These are phyloP conservation scores for Thelonectria blattea DNA, from an alignment of 2,329 filamentous ascomycete genomes.

Conservation along the genomic window DNA sequence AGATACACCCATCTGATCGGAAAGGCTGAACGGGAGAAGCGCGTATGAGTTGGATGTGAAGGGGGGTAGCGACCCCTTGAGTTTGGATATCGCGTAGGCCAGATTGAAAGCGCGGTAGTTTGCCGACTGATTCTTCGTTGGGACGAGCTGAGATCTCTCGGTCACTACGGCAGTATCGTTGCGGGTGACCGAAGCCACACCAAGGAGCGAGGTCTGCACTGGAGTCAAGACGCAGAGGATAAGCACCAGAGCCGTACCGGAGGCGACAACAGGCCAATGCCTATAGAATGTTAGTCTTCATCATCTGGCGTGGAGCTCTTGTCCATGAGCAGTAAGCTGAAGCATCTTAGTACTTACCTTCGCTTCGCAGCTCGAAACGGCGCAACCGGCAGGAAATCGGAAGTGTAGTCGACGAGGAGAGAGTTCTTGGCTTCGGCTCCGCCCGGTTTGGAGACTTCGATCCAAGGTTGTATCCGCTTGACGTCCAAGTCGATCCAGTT, in stretches of 20 bases:
- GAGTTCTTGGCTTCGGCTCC: background rate
- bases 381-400: background rate
- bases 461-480: background rate
- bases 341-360: background rate
- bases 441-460: background rate
- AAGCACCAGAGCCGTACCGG: background rate
- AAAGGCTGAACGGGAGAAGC: background rate
- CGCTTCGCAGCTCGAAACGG: background rate
- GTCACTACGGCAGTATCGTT: background rate
- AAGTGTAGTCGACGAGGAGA: background rate
- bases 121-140: no score
- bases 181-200: background rate
- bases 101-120: background rate
- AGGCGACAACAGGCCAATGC: background rate
- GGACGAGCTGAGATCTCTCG: background rate
- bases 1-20: background rate
- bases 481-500: slow-evolving; percentile 3
- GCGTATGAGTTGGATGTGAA: background rate
- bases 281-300: background rate
- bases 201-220: background rate
- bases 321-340: background rate
- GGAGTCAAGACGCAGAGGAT: slow-evolving; percentile 8
- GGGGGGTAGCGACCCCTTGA: background rate
- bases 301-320: no score
- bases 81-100: background rate